Conservation (phyloP, 129 eudicot genomes). For the Escallonia rubra region DNA sequence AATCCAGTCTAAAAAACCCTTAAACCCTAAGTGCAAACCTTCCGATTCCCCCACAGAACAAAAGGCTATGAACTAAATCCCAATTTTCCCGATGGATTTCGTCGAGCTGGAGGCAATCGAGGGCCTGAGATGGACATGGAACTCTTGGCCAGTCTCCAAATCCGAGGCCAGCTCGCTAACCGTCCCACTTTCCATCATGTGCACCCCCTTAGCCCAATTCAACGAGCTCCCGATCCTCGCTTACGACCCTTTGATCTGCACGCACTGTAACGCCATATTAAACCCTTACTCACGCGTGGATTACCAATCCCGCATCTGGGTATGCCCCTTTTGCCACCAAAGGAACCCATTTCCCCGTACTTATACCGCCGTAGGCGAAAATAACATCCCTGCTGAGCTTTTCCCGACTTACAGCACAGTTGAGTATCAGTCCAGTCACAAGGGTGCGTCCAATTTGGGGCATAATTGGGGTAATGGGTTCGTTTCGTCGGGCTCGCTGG, state of each 20-base stretch:
- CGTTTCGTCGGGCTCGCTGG: slow-evolving; percentile 14
- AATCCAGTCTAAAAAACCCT: no score
- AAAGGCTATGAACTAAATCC: background rate
- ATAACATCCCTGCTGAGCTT: slow-evolving; percentile 91
- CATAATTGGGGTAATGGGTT: slow-evolving; percentile 43
- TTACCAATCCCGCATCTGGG: slow-evolving; percentile 72
- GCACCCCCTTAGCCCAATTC: slow-evolving; percentile 75
- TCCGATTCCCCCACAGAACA: background rate
- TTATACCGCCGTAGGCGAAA: slow-evolving; percentile 63
- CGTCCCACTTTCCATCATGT: slow-evolving; percentile 80
- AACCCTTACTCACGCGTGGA: slow-evolving; percentile 98
- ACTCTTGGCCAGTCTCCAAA: slow-evolving; percentile 83
- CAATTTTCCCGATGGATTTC: slow-evolving; percentile 56
- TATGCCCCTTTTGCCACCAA: slow-evolving; percentile 78
- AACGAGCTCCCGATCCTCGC: slow-evolving; percentile 69
- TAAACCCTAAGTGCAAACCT: no score
- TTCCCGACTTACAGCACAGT: slow-evolving; percentile 90
- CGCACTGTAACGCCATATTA: slow-evolving; percentile 62
- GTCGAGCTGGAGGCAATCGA: slow-evolving; percentile 82
- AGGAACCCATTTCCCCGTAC: slow-evolving; percentile 73
- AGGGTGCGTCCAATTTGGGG: slow-evolving; percentile 22
- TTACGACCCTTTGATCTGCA: slow-evolving; percentile 72
- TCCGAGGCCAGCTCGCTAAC: slow-evolving; percentile 48
- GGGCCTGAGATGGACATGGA: slow-evolving; percentile 97
- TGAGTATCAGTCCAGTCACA: slow-evolving; percentile 63